Evolutionary conservation across 2,329 filamentous ascomycete species (phyloP), one percentile per base, ranked within the genome.

Genomic region (Cercospora beticola): DNA sequence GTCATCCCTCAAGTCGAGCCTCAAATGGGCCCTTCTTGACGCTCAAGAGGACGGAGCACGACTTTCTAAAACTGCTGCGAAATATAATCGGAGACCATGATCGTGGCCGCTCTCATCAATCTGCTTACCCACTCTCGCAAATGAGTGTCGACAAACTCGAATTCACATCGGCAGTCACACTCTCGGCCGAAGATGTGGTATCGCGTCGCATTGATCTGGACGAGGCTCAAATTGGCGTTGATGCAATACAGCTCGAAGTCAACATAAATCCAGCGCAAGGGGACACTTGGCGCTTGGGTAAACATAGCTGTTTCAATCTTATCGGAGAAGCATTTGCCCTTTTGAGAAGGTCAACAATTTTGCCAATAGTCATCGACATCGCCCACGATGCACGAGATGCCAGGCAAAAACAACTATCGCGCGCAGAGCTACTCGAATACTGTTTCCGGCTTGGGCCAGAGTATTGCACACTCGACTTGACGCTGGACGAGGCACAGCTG

Each of bases 11-110:
- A n/a, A 71, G 54, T 60, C 69, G 69, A 30, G 80, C 81, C 0
- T 82, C 78, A 0, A 74, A 83, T 0, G 85, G 87, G 2, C 87
- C 88, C 0, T 90, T 90, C 71, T 79, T 92, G 16, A 89, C 89
- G 0, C 79, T 92, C 5, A 92, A 92, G 75, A 83, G 88, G 59
- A 86, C 88, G 3, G 89, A 92, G 76, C 83, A 88, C 58, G 89
- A 91, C 68, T 91, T 92, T 68, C 81, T 92, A 46, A 89, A 89
- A 65, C 90, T 92, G 66, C 80, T 92, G 8, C 87, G 87, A 0
- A 82, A 89, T 26, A 83, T 90, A 28, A 86, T 87, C 4, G 81
- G 86, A 1, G 80, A 82, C 18, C 83, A 84, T 3, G 80, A 84
- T 5, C 84, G 88, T n/a, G 71, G 71, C 36, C 85, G 85, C 0